Evolutionary conservation across 2,329 filamentous ascomycete species (phyloP), one percentile per base, ranked within the genome.

Genomic region (Tolypocladium sp.): DNA sequence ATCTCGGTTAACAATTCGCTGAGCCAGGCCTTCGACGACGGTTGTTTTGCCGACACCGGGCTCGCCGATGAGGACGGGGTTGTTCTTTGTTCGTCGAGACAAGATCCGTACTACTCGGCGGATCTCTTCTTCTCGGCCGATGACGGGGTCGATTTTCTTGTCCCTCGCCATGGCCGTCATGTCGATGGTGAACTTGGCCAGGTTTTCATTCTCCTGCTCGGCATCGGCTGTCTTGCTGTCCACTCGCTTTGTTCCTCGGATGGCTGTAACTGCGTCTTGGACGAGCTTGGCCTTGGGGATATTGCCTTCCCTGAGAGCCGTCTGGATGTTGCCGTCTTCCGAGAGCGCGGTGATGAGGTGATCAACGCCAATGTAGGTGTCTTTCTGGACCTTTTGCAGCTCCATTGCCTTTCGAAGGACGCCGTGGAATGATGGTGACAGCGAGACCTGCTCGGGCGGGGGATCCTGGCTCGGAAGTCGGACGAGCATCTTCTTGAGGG

Each of bases 41-140:
- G 94, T 97, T 5, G 94, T 99, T 80, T 99, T 99, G 71, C 94
- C 94, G 30, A 97, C 94, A 86, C 94, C 94, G 41, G 94, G 93
- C 71, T 97, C 92, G 78, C 94, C 94, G 64, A 99, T 97, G 65
- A 99, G 84, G 55, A 97, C 93, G 2, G 94, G 94, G 75, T 99
- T 99, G 81, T 99, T 97, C 83, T 97, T 97, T 62, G 93, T 97
- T 70, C 93, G 85, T 72, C 94, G 84, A 41, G 92, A 96, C 63
- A 97, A 79, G 64, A 97, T 97, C 60, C 93, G 87, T 65, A 97
- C 86, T 30, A 96, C 92, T 69, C 93, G 83, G 69, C 93, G 83
- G 68, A 97, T 97, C 73, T 97, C 94, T 70, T 97, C 93, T 73
- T 97, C 93, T 76, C 93, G 85, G 49, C 93, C 93, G 75, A 97